phyloP scores from a whole-genome alignment of 352 stramenopile genomes.

The Phytophthora macrochlamydospora region DNA sequence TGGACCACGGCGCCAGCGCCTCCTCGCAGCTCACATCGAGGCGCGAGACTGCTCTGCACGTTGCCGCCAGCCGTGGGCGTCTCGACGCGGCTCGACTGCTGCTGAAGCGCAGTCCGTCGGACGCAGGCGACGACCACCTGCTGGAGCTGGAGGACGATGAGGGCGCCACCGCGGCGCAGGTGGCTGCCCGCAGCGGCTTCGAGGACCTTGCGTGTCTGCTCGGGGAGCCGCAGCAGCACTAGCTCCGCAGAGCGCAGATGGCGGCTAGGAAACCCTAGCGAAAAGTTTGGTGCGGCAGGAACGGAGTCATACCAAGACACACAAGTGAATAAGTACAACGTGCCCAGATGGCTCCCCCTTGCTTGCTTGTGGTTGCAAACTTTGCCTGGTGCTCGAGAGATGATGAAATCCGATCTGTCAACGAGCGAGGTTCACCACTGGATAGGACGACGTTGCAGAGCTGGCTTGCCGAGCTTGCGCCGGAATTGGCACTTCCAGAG shows the following conservation, averaged over 20 bases:
- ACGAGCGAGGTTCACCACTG: no score
- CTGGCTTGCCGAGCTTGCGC: no score
- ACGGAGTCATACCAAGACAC: neutral
- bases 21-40: conserved; percentile 26
- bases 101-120: conserved; percentile 12
- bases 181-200: conserved; percentile 14
- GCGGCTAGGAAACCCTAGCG: neutral
- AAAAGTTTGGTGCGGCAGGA: neutral
- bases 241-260: neutral
- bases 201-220: conserved; percentile 34
- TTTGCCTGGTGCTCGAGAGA: no score
- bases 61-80: conserved; percentile 37
- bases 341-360: no score
- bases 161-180: conserved; percentile 19
- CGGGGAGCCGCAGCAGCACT: neutral
- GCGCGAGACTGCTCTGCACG: conserved; percentile 41
- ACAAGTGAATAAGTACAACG: neutral
- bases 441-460: no score
- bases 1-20: conserved; percentile 27
- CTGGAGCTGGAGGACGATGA: conserved; percentile 26
- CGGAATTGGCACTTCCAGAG: no score
- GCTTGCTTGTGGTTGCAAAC: no score
- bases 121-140: conserved; percentile 6
- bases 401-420: no score
- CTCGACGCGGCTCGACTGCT: conserved; percentile 27